A percentile compares a stretch with the other conserved stretches of the same genome.
Conservation (phyloP, 192 early-diverging fungal genomes). For the Geranomyces variabilis region DNA sequence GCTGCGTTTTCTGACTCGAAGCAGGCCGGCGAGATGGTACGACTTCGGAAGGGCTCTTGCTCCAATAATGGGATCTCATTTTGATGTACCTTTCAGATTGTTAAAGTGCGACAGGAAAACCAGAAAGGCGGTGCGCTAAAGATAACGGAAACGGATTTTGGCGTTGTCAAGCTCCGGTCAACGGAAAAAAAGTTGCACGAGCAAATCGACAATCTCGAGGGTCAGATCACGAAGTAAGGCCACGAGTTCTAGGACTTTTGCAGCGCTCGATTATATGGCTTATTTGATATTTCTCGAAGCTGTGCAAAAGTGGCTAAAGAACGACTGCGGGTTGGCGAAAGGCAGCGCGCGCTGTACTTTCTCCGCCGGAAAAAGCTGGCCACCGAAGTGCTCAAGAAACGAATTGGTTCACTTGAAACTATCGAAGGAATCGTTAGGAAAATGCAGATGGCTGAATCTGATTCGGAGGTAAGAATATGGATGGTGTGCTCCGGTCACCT, state of each 20-base stretch:
- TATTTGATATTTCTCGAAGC: slow-evolving; percentile 21
- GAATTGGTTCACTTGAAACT: slow-evolving; percentile 59
- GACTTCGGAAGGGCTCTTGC: too few species aligned
- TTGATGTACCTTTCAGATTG: slow-evolving; percentile 18
- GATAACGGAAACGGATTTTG: slow-evolving; percentile 60
- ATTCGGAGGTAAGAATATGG: slow-evolving; percentile 62
- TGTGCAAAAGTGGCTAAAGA: slow-evolving; percentile 42
- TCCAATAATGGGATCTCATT: too few species aligned
- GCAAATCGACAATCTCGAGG: slow-evolving; percentile 67
- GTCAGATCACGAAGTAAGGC: slow-evolving; percentile 53
- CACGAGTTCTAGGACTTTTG: neutral
- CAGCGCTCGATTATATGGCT: neutral
- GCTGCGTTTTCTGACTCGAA: neutral
- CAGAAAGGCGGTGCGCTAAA: neutral
- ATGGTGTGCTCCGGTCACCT: neutral
- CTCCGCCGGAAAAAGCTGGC: slow-evolving; percentile 59
- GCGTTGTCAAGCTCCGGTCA: slow-evolving; percentile 58
- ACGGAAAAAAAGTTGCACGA: slow-evolving; percentile 52
- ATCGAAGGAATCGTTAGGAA: slow-evolving; percentile 64
- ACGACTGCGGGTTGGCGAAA: slow-evolving; percentile 50
- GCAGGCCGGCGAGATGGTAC: neutral
- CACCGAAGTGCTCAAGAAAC: slow-evolving; percentile 57
- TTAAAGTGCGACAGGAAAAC: slow-evolving; percentile 21
- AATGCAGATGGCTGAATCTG: slow-evolving; percentile 65
- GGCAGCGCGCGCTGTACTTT: slow-evolving; percentile 57